These are phyloP conservation scores for Shiraia bambusicola DNA, from an alignment of 2,329 filamentous ascomycete species.

Conservation along the genomic window DNA sequence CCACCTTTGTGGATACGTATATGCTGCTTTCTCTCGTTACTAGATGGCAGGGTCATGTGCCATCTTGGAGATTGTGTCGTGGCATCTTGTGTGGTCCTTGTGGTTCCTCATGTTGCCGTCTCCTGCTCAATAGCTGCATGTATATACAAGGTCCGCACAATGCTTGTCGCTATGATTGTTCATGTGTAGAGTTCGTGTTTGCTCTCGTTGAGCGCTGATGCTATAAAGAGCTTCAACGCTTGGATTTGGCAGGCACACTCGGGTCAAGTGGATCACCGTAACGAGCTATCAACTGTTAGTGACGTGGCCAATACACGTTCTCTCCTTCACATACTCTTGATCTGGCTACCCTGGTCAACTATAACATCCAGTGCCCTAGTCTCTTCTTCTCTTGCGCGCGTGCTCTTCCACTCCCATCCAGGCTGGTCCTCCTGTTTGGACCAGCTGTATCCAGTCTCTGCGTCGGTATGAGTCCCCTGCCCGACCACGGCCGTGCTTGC, in stretches of 20 bases:
- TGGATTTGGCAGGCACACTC: slow-evolving; percentile 26
- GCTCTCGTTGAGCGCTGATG: too few relatives aligned
- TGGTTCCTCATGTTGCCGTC: too few relatives aligned
- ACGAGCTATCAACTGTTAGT: slow-evolving; percentile 26
- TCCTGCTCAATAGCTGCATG: too few relatives aligned
- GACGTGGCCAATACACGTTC: not conserved
- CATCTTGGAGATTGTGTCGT: too few relatives aligned
- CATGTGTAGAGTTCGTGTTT: too few relatives aligned
- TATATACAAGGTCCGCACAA: too few relatives aligned
- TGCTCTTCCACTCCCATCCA: slow-evolving; percentile 43
- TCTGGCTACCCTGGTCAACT: slow-evolving; percentile 37
- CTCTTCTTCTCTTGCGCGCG: slow-evolving; percentile 41
- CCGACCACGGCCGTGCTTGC: slow-evolving; percentile 9
- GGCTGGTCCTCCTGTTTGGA: slow-evolving; percentile 40
- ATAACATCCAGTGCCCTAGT: slow-evolving; percentile 38
- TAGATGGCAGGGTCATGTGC: too few relatives aligned
- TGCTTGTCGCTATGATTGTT: too few relatives aligned
- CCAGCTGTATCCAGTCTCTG: slow-evolving; percentile 43
- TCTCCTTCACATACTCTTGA: slow-evolving; percentile 30
- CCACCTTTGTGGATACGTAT: too few relatives aligned
- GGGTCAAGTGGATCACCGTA: slow-evolving; percentile 43
- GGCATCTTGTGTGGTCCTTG: too few relatives aligned
- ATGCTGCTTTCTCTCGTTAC: too few relatives aligned
- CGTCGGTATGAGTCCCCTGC: slow-evolving; percentile 14
- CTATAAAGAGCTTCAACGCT: slow-evolving; percentile 22